Evolutionary conservation across 495 filamentous ascomycete species (phyloP).

Genomic region (Aspergillus carlsbadensis): DNA sequence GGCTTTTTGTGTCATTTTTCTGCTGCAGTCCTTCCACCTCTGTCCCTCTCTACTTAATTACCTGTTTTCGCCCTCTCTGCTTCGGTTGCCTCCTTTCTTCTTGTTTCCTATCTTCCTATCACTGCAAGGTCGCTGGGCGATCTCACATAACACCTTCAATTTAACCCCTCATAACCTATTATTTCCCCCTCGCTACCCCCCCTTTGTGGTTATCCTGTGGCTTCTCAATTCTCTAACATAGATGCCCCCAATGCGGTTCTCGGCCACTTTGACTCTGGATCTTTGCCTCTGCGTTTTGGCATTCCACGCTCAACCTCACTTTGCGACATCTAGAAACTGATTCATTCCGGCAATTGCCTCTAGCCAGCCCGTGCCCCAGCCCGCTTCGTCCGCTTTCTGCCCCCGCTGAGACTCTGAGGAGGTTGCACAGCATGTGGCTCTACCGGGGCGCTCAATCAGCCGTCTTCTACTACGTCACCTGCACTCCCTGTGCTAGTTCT

Average conservation of each 20-base stretch:
- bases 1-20: background rate
- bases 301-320: conserved; percentile 25
- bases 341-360: background rate
- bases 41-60: conserved; percentile 4
- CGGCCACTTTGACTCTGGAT: conserved; percentile 28
- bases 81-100: conserved; percentile 2
- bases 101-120: conserved; percentile 5
- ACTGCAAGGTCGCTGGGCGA: conserved; percentile 39
- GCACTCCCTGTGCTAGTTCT: conserved; percentile 72
- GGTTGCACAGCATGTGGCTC: conserved; percentile 47
- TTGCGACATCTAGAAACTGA: conserved; percentile 20
- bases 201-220: background rate
- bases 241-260: conserved; percentile 44
- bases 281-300: conserved; percentile 21
- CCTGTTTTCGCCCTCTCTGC: conserved; percentile 6
- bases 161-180: conserved; percentile 9
- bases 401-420: background rate
- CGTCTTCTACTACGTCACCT: conserved; percentile 82
- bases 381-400: background rate
- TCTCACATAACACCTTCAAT: conserved; percentile 21
- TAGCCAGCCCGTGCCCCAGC: background rate
- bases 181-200: conserved; percentile 21
- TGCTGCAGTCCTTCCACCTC: conserved; percentile 10
- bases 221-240: conserved; percentile 8
- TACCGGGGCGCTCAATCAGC: conserved; percentile 69